Evolutionary conservation across 2,329 filamentous ascomycete genomes (phyloP), one percentile per base, ranked within the genome.

Genomic region (Penicillium sp.): DNA sequence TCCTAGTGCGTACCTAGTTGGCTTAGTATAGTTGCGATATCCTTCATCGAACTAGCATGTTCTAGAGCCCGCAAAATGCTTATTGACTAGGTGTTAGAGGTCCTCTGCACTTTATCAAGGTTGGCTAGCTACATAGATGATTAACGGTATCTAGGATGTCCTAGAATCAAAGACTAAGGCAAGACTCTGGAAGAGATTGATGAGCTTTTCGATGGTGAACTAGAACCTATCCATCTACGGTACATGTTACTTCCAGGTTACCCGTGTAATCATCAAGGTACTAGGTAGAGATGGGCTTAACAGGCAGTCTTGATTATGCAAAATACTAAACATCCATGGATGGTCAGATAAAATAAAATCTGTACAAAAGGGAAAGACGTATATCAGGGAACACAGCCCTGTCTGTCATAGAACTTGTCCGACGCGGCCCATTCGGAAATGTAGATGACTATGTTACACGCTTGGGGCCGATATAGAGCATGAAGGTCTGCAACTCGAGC

Each of bases 381-480:
- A 9, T 18, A 20, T 34, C 9, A 11, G 24, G 1, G 16, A 16
- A 10, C 14, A 11, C 31, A 4, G 16, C 31, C 31, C 14, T 5
- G 11, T 20, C 8, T 16, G 18, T 16, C 31, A 34, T 34, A 10
- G 11, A 5, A 32, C 6, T 8, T 34, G 31, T 8, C 31, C 4
- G 6, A 9, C 26, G 13, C 32, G 23, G 24, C 22, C 39, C 44
- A 32, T 5, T 31, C 11, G 28, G 32, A 26, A 18, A 44, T 40
- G 40, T 39, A 44, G 42, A 51, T 48, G 45, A 47, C 36, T 56
- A 55, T 56, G 27, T 42, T 56, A 56, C 54, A 55, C 44, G 40
- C 34, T 26, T 16, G 24, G 39, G 35, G n/a, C 29, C n/a, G 14
- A 39, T 31, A n/a, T 28, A 45, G 37, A 26, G 26, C 4, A 14